Conservation (phyloP, 2,329 filamentous ascomycete genomes). For the Cladosporium phlei region DNA sequence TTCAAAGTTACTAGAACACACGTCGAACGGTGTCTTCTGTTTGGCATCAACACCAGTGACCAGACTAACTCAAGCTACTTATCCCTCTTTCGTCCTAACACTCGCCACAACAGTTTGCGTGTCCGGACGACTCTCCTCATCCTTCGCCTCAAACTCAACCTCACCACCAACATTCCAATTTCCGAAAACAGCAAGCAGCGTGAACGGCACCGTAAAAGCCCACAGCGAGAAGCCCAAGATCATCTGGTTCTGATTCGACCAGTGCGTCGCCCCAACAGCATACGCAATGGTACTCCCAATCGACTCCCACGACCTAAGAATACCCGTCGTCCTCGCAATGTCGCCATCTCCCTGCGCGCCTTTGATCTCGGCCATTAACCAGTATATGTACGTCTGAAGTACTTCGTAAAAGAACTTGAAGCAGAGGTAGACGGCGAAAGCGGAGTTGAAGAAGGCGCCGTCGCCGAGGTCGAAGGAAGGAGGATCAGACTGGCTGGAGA, state of each 20-base stretch:
- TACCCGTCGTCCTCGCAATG: slow-evolving; percentile 30
- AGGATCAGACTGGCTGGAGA: slow-evolving; percentile 4
- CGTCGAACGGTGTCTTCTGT: too few species aligned
- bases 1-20: too few species aligned
- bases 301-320: slow-evolving; percentile 31
- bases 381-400: slow-evolving; percentile 24
- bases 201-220: slow-evolving; percentile 25
- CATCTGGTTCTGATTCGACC: slow-evolving; percentile 31
- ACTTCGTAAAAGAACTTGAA: slow-evolving; percentile 27
- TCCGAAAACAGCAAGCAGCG: slow-evolving; percentile 18
- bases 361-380: slow-evolving; percentile 25
- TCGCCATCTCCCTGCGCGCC: slow-evolving; percentile 29
- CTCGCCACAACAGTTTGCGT: slow-evolving; percentile 8
- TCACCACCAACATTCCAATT: slow-evolving; percentile 15
- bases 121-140: slow-evolving; percentile 13
- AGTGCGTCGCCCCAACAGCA: slow-evolving; percentile 30
- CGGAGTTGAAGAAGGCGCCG: slow-evolving; percentile 18
- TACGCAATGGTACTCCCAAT: slow-evolving; percentile 33
- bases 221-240: slow-evolving; percentile 29
- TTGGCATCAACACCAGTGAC: too few species aligned
- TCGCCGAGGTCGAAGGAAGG: slow-evolving; percentile 17
- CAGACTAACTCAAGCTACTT: too few species aligned
- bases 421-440: slow-evolving; percentile 21
- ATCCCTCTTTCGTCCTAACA: background rate
- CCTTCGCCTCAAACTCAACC: background rate